A percentile compares a stretch with the other conserved stretches of the same genome.
phyloP scores from a whole-genome alignment of 2,329 filamentous ascomycete species.

The Simplicillium aogashimaense region DNA sequence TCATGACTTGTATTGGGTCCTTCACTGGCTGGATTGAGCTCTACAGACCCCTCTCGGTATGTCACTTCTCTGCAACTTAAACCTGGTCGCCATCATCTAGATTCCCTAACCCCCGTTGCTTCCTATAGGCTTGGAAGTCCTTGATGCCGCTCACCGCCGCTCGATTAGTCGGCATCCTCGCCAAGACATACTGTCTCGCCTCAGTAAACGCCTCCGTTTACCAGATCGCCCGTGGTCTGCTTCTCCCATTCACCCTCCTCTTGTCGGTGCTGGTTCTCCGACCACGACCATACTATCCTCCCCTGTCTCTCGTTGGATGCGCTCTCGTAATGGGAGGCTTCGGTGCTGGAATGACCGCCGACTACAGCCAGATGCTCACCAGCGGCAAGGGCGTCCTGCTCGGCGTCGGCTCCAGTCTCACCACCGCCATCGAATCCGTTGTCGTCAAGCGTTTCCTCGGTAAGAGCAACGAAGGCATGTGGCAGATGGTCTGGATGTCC shows the following conservation, averaged over 20 bases:
- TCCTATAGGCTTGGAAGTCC: constrained; percentile 12
- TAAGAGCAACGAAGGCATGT: constrained; percentile 16
- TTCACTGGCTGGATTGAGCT: constrained; percentile 15
- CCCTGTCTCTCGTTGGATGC: constrained; percentile 14
- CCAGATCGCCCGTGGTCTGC: constrained; percentile 15
- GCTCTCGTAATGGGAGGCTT: constrained; percentile 17
- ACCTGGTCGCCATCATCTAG: too few relatives aligned
- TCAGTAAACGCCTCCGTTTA: constrained; percentile 17
- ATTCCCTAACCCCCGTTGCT: constrained; percentile 1
- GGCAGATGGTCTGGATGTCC: constrained; percentile 18
- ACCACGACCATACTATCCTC: constrained; percentile 16
- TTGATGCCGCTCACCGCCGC: constrained; percentile 15
- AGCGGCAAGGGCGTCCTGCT: constrained; percentile 15
- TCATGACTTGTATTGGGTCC: constrained; percentile 12
- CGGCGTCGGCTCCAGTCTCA: constrained; percentile 15
- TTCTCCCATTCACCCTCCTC: constrained; percentile 15
- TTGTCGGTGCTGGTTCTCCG: constrained; percentile 15
- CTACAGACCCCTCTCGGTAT: constrained; percentile 11
- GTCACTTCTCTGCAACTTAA: background rate
- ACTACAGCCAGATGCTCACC: constrained; percentile 16
- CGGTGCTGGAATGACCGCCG: constrained; percentile 15
- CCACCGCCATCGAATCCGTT: constrained; percentile 15
- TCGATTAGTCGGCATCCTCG: constrained; percentile 14
- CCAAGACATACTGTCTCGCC: constrained; percentile 17
- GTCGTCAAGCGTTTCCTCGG: constrained; percentile 15